Evolutionary conservation across 2,329 filamentous ascomycete species (phyloP).

Genomic region (Fusarium aywerte): DNA sequence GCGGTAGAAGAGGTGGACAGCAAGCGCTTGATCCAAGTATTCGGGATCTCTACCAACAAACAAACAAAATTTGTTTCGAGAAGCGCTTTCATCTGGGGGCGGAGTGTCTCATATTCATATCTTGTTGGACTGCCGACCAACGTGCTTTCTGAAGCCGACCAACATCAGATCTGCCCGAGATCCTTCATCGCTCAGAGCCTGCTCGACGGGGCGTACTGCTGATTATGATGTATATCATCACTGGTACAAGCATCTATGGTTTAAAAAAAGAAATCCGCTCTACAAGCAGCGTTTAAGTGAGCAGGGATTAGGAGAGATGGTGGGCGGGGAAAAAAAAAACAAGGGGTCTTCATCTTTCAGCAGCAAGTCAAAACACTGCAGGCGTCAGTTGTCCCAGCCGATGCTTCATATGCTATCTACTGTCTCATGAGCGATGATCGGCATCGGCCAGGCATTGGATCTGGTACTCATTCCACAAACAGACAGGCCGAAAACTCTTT

Average conservation of each 20-base stretch:
- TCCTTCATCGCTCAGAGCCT: constrained; percentile 11
- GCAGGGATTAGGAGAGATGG: constrained; percentile 17
- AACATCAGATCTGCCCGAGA: constrained; percentile 31
- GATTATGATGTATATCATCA: constrained; percentile 10
- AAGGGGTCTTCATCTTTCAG: constrained; percentile 18
- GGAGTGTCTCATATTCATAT: constrained; percentile 15
- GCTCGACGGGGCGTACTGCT: constrained; percentile 10
- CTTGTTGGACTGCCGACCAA: constrained; percentile 16
- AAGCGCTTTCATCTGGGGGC: constrained; percentile 31
- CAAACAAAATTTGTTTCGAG: constrained; percentile 26
- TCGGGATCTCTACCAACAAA: constrained; percentile 6
- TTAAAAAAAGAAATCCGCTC: constrained; percentile 35
- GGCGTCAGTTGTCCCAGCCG: constrained; percentile 35
- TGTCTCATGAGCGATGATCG: constrained; percentile 20
- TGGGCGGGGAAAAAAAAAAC: constrained; percentile 25
- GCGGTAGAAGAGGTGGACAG: constrained; percentile 17
- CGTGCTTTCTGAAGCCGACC: constrained; percentile 19
- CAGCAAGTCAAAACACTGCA: constrained; percentile 27
- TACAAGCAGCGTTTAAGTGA: constrained; percentile 14
- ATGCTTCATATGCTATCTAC: constrained; percentile 32
- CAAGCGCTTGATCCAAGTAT: constrained; percentile 16
- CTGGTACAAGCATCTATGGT: constrained; percentile 12
- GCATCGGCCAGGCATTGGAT: not conserved
- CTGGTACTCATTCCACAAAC: not conserved
- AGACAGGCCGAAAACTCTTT: not conserved